Conservation (phyloP, 176 grass and related monocot genomes). For the Phoenix roebelenii region DNA sequence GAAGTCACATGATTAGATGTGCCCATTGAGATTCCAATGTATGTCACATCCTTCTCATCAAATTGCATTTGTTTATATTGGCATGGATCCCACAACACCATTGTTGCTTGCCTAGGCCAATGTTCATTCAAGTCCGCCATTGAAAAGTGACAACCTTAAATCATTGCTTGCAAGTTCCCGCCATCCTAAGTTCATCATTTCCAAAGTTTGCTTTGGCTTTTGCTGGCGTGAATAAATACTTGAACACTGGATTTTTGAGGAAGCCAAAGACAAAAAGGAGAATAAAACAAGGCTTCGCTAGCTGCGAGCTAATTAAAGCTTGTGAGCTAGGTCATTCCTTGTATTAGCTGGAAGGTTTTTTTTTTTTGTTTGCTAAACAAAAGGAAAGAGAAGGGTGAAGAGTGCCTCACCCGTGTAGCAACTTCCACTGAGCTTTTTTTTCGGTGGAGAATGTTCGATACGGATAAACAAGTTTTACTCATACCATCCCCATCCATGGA, state of each 20-base stretch:
- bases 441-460: no score
- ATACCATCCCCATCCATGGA: no score
- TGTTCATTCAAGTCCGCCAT: not conserved
- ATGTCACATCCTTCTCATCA: slow-evolving; percentile 6
- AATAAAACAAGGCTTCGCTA: no score
- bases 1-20: slow-evolving; percentile 5
- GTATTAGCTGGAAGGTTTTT: no score
- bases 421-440: no score
- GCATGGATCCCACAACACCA: slow-evolving; percentile 35
- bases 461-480: no score
- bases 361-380: no score
- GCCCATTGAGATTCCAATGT: slow-evolving; percentile 1
- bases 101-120: not conserved
- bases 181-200: not conserved
- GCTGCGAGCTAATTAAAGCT: no score
- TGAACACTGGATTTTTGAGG: not conserved
- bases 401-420: no score
- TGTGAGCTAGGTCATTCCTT: no score
- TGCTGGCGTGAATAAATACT: not conserved
- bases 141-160: not conserved
- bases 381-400: no score
- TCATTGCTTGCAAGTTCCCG: slow-evolving; percentile 17
- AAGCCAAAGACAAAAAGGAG: no score
- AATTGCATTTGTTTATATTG: not conserved
- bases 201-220: not conserved